phyloP scores from a whole-genome alignment of 768 basidiomycete species.

The Coprinopsis sp. region DNA sequence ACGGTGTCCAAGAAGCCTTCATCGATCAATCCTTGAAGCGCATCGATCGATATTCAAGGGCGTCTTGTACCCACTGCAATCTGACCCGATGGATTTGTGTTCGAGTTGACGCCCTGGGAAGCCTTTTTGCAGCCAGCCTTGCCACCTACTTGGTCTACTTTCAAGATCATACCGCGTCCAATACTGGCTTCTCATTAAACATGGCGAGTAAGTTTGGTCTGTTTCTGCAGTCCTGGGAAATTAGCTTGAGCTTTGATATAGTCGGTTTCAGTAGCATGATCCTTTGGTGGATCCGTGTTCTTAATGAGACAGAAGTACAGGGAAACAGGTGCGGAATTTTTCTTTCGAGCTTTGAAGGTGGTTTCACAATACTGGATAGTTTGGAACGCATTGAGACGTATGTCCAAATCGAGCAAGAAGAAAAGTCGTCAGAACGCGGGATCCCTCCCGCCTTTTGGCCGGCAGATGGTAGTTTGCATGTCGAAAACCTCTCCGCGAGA shows the following conservation, averaged over 20 bases:
- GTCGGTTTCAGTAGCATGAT: constrained; percentile 55
- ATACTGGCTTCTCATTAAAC: constrained; percentile 48
- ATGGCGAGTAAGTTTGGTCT: constrained; percentile 41
- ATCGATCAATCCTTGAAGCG: constrained; percentile 38
- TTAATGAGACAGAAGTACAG: constrained; percentile 41
- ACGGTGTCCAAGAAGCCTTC: constrained; percentile 49
- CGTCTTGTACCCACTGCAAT: constrained; percentile 44
- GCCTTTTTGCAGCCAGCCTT: constrained; percentile 46
- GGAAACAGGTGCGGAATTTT: constrained; percentile 17
- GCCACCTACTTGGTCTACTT: constrained; percentile 49
- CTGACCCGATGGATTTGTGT: constrained; percentile 41
- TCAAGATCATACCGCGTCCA: constrained; percentile 34
- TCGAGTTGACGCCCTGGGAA: constrained; percentile 53
- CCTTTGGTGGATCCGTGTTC: constrained; percentile 41
- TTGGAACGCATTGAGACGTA: constrained; percentile 70
- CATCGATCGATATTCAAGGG: constrained; percentile 47
- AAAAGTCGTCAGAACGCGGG: constrained; percentile 31
- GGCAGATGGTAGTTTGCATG: constrained; percentile 47
- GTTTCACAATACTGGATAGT: constrained; percentile 20
- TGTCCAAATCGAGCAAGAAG: constrained; percentile 54
- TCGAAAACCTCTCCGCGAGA: constrained; percentile 50
- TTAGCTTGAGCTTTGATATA: constrained; percentile 6
- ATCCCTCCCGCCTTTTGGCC: constrained; percentile 66
- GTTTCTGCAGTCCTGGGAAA: no score
- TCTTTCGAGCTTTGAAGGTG: not conserved